A percentile compares a stretch with the other conserved stretches of the same genome.
phyloP scores from a whole-genome alignment of 2,329 filamentous ascomycete genomes.

The Penicillium brasilianum region DNA sequence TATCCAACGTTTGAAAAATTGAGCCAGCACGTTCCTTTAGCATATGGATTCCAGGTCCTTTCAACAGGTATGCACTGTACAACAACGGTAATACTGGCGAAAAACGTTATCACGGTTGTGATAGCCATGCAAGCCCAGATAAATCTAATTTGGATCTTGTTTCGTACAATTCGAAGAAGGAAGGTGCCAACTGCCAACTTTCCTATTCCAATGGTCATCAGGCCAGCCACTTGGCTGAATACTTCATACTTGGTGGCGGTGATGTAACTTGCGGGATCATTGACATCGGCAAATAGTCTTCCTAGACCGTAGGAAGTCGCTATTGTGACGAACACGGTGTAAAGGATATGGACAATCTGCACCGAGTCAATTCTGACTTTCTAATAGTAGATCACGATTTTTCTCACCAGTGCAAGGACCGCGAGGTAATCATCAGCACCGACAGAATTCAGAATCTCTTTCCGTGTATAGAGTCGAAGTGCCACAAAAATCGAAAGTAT shows the following conservation, averaged over 20 bases:
- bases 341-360: not conserved
- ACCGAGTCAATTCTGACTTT: not conserved
- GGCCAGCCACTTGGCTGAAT: conserved; percentile 10
- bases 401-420: not conserved
- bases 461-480: not conserved
- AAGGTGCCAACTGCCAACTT: not conserved
- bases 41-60: not conserved
- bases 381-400: not conserved
- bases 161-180: not conserved
- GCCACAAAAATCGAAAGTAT: not conserved
- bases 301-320: conserved; percentile 28
- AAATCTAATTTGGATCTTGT: not conserved
- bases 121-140: not conserved
- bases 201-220: not conserved
- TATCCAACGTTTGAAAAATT: not conserved
- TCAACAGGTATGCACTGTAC: not conserved
- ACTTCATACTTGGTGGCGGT: conserved; percentile 32
- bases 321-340: not conserved
- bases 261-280: conserved; percentile 24
- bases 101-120: not conserved
- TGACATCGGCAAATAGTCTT: conserved; percentile 22
- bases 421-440: not conserved
- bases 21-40: not conserved
- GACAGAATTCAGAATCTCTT: not conserved
- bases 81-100: not conserved